phyloP scores from a whole-genome alignment of 2,329 filamentous ascomycete species.

The Bimuria novae-zelandiae region DNA sequence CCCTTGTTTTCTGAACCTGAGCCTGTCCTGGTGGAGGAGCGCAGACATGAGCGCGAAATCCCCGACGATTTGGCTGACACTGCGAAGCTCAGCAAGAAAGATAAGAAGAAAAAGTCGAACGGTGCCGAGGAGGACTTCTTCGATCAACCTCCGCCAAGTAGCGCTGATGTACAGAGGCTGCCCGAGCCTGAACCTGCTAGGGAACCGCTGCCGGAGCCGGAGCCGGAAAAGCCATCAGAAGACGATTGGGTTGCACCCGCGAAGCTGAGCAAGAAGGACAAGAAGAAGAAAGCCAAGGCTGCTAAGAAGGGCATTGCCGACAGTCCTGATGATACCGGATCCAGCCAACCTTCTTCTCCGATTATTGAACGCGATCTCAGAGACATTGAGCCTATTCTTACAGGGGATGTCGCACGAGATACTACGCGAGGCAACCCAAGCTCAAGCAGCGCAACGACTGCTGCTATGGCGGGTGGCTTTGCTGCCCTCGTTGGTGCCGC shows the following conservation, averaged over 20 bases:
- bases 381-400: slow-evolving; percentile 13
- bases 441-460: slow-evolving; percentile 21
- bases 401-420: slow-evolving; percentile 12
- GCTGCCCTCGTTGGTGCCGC: slow-evolving; percentile 37
- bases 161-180: slow-evolving; percentile 12
- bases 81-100: slow-evolving; percentile 12
- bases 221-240: slow-evolving; percentile 6
- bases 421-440: slow-evolving; percentile 15
- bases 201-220: slow-evolving; percentile 7
- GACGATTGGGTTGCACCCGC: background rate
- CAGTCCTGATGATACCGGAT: slow-evolving; percentile 37
- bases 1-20: background rate
- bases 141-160: slow-evolving; percentile 21
- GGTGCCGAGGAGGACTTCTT: slow-evolving; percentile 29
- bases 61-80: slow-evolving; percentile 14
- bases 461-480: slow-evolving; percentile 39
- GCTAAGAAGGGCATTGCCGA: slow-evolving; percentile 35
- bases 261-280: slow-evolving; percentile 48
- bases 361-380: slow-evolving; percentile 38
- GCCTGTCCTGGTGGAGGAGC: background rate
- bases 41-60: background rate
- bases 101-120: slow-evolving; percentile 26
- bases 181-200: slow-evolving; percentile 4
- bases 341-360: slow-evolving; percentile 29
- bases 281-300: slow-evolving; percentile 40